phyloP scores from a whole-genome alignment of 129 eudicot genomes.

The Chrysanthemum seticuspe region DNA sequence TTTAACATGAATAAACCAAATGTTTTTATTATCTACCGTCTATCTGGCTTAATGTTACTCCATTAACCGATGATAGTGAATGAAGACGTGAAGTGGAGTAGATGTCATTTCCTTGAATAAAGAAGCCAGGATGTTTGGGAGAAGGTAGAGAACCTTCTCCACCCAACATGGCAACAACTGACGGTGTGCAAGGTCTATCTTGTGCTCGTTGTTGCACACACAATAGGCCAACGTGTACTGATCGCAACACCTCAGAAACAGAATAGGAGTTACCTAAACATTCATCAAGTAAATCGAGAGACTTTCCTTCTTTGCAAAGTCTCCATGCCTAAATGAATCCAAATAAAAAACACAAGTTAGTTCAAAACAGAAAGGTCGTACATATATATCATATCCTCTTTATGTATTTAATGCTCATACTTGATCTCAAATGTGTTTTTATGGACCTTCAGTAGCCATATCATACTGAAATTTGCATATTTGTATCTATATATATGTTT shows the following conservation, averaged over 20 bases:
- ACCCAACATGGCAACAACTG: conserved; percentile 14
- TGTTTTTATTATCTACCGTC: not conserved
- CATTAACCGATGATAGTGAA: not conserved
- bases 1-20: no score
- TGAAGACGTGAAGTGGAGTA: not conserved
- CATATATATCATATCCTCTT: no score
- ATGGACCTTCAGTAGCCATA: no score
- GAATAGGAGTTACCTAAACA: conserved; percentile 1
- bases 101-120: conserved; percentile 2
- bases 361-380: no score
- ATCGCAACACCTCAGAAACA: conserved; percentile 10
- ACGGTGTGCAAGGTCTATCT: conserved; percentile 15
- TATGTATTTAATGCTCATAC: no score
- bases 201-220: conserved; percentile 20
- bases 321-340: conserved; percentile 19
- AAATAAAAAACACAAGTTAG: not conserved
- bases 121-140: conserved; percentile 19
- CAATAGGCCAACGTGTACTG: conserved; percentile 14
- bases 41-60: not conserved
- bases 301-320: conserved; percentile 14
- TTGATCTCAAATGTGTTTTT: no score
- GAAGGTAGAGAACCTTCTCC: conserved; percentile 1
- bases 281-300: conserved; percentile 12
- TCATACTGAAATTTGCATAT: no score
- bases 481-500: no score